Percentiles rank a stretch among this genome's conserved stretches.
Evolutionary conservation across 257 asterid species (phyloP).

Genomic region (Solanum sejunctum): DNA sequence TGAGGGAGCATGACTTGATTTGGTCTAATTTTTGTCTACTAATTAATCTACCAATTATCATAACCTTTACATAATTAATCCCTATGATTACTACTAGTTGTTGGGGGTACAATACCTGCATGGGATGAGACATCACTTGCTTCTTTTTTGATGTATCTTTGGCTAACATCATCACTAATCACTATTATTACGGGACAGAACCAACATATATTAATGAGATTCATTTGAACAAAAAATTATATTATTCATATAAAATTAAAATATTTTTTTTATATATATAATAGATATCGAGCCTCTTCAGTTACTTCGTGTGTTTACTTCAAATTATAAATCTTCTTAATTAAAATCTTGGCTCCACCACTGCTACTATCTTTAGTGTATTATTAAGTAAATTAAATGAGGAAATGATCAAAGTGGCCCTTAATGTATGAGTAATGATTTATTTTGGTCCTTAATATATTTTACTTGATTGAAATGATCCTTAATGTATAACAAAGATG

Average conservation of each 20-base stretch:
- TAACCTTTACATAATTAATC: background rate
- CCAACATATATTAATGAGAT: no score
- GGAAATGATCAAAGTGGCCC: no score
- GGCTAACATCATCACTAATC: background rate
- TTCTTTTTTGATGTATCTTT: background rate
- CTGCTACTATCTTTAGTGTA: background rate
- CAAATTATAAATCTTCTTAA: no score
- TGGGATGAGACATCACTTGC: background rate
- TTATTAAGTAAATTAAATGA: background rate
- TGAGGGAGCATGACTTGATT: background rate
- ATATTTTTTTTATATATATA: no score
- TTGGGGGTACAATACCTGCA: background rate
- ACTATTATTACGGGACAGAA: rapidly evolving
- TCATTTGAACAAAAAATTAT: no score
- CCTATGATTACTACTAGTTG: background rate
- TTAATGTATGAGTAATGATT: no score
- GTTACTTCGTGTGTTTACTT: no score
- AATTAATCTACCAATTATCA: background rate
- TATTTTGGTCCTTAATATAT: no score
- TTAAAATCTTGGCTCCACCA: background rate
- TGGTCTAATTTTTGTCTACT: background rate
- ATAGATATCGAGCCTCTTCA: no score
- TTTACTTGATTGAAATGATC: no score
- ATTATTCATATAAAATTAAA: no score
- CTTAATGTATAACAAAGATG: no score